A percentile compares a stretch with the other conserved stretches of the same genome.
These are phyloP conservation scores for Penicillium janthinellum DNA, from an alignment of 2,329 filamentous ascomycete species.

Conservation along the genomic window DNA sequence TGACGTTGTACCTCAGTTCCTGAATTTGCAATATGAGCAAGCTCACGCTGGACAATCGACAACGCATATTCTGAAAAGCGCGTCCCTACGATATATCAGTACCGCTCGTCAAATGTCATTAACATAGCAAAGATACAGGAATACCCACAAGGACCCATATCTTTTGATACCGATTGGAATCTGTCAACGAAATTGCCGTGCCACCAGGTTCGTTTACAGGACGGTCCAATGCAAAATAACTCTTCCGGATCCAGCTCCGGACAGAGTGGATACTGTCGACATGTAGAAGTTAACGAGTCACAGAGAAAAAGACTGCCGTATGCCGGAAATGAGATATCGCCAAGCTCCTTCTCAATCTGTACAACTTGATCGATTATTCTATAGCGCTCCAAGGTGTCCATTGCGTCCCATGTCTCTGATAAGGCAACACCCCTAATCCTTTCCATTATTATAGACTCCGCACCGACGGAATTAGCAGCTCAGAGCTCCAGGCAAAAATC, in stretches of 20 bases:
- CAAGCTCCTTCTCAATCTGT: constrained; percentile 29
- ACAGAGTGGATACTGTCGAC: neutral
- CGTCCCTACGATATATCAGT: neutral
- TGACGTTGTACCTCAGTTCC: neutral
- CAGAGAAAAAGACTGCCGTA: constrained; percentile 37
- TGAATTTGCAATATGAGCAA: neutral
- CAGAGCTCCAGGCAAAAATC: neutral
- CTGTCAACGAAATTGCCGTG: neutral
- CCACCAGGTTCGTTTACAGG: neutral
- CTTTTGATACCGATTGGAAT: neutral
- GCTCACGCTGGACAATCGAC: neutral
- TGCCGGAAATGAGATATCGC: constrained; percentile 33
- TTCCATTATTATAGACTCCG: constrained; percentile 46
- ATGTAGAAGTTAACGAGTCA: constrained; percentile 10
- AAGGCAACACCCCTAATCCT: constrained; percentile 35
- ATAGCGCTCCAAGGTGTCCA: constrained; percentile 24
- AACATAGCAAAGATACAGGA: neutral
- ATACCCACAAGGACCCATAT: neutral
- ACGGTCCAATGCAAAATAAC: neutral
- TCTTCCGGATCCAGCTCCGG: neutral
- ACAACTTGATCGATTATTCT: constrained; percentile 29
- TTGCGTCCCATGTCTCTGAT: constrained; percentile 28
- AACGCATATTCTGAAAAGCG: neutral
- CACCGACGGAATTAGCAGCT: constrained; percentile 35
- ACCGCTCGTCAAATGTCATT: neutral